Conservation (phyloP, 2,329 filamentous ascomycete genomes). For the Cladosporium oxysporum region DNA sequence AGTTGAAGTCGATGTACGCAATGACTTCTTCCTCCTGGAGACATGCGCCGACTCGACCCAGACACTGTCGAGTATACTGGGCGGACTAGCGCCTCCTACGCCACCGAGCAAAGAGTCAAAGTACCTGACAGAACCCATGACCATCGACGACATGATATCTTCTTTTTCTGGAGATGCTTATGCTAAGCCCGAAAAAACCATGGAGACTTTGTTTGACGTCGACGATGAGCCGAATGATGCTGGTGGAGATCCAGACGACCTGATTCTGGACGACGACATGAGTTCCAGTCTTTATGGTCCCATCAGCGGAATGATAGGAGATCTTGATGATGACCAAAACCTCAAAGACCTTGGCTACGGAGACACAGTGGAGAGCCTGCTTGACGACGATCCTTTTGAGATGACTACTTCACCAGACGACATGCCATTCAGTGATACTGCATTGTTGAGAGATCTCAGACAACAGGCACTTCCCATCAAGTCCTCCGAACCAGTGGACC, state of each 20-base stretch:
- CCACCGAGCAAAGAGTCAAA: constrained; percentile 80
- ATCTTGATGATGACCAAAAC: constrained; percentile 26
- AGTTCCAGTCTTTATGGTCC: constrained; percentile 37
- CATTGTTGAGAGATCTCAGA: constrained; percentile 35
- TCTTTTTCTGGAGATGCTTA: constrained; percentile 90
- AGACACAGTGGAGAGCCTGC: constrained; percentile 39
- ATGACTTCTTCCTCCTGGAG: constrained; percentile 86
- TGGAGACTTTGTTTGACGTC: constrained; percentile 51
- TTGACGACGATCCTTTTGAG: constrained; percentile 42
- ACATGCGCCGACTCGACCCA: constrained; percentile 97
- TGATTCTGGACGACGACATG: constrained; percentile 40
- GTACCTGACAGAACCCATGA: constrained; percentile 83
- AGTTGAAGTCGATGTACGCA: constrained; percentile 77
- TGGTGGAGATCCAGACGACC: constrained; percentile 34
- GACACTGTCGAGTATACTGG: constrained; percentile 77
- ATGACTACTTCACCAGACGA: constrained; percentile 36
- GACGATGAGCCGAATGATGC: constrained; percentile 25
- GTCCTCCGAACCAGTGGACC: constrained; percentile 27
- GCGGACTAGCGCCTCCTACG: constrained; percentile 78
- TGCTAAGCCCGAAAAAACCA: constrained; percentile 59
- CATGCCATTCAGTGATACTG: constrained; percentile 33
- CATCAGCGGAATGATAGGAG: constrained; percentile 32
- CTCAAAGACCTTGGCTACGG: constrained; percentile 29
- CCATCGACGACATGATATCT: constrained; percentile 82
- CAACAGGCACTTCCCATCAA: constrained; percentile 31